Conservation (phyloP, 1,284 basidiomycete genomes). For the Ganoderma multipileum region DNA sequence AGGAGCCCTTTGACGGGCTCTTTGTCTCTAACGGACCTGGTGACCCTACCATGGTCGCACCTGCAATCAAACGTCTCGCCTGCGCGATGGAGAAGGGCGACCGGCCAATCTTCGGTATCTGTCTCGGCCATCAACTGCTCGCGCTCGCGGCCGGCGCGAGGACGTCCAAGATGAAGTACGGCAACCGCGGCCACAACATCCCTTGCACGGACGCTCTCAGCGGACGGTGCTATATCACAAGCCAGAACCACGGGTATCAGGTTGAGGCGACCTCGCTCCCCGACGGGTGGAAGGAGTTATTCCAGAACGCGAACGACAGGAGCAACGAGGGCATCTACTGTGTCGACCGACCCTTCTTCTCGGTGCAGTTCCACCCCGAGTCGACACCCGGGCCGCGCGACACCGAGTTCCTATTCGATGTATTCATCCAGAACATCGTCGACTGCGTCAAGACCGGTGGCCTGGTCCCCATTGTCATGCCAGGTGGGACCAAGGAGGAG, state of each 20-base stretch:
- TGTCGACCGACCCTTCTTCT: conserved; percentile 93
- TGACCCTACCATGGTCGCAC: conserved; percentile 87
- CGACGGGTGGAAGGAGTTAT: conserved; percentile 91
- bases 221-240: conserved; percentile 98
- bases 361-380: conserved; percentile 99
- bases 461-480: conserved; percentile 82
- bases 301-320: conserved; percentile 96
- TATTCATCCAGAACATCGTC: conserved; percentile 90
- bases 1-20: conserved; percentile 91
- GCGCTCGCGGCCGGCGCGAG: conserved; percentile 93
- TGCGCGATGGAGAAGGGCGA: conserved; percentile 78
- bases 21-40: conserved; percentile 99
- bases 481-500: conserved; percentile 86
- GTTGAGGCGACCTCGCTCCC: conserved; percentile 88
- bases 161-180: conserved; percentile 99
- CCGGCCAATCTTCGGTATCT: conserved; percentile 97
- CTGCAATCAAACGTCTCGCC: conserved; percentile 78
- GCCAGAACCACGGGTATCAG: conserved; percentile 99
- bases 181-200: conserved; percentile 98
- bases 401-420: conserved; percentile 98
- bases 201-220: conserved; percentile 95
- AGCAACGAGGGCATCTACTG: conserved; percentile 99
- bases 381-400: conserved; percentile 98
- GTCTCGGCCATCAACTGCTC: conserved; percentile 97
- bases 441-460: conserved; percentile 77